Evolutionary conservation across 805 yeast genomes (phyloP).

Genomic region (Cyberlindnera galapagoensis): DNA sequence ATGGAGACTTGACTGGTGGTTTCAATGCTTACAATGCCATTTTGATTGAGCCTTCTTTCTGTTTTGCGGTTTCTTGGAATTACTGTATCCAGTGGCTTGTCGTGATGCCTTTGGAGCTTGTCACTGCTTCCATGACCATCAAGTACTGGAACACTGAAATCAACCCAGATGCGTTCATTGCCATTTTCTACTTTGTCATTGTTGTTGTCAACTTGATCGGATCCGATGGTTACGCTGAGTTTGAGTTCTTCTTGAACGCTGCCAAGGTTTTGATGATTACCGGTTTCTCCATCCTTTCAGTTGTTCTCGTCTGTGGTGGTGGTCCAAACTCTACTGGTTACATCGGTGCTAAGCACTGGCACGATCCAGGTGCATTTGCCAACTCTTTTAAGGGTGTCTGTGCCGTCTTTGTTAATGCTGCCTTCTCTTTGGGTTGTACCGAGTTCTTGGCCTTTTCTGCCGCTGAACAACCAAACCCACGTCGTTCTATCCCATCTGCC

Average conservation of each 20-base stretch:
- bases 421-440: conserved; percentile 61
- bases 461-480: conserved; percentile 55
- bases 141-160: conserved; percentile 37
- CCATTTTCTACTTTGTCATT: conserved; percentile 46
- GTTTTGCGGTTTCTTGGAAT: conserved; percentile 57
- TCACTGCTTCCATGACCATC: conserved; percentile 48
- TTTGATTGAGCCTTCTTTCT: conserved; percentile 46
- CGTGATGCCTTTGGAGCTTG: conserved; percentile 48
- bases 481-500: conserved; percentile 56
- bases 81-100: conserved; percentile 51
- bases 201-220: conserved; percentile 49
- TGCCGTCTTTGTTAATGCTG: conserved; percentile 55
- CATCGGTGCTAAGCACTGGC: conserved; percentile 57
- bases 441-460: conserved; percentile 62
- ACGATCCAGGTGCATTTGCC: conserved; percentile 45
- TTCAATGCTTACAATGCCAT: conserved; percentile 32
- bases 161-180: conserved; percentile 50
- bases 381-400: conserved; percentile 54
- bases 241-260: conserved; percentile 50
- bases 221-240: conserved; percentile 64
- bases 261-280: conserved; percentile 51
- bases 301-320: conserved; percentile 57
- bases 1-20: conserved; percentile 33
- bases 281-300: conserved; percentile 51
- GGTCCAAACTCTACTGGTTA: conserved; percentile 50